A percentile compares a stretch with the other conserved stretches of the same genome.
phyloP scores from a whole-genome alignment of 2,329 filamentous ascomycete species.

The Colletotrichum sp. region DNA sequence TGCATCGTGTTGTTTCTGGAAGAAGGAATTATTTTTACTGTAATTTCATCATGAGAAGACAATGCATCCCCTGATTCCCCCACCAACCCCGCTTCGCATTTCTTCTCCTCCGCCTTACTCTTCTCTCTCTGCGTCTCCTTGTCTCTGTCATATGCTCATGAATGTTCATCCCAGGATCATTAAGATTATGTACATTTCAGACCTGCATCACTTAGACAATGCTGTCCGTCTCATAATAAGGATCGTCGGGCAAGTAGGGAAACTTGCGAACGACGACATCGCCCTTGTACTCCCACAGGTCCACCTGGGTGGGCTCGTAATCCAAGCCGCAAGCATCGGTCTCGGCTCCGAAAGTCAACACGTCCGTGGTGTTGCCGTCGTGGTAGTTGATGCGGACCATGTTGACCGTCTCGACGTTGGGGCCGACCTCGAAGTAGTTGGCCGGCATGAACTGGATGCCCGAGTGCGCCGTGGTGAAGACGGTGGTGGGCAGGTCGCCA shows the following conservation, averaged over 20 bases:
- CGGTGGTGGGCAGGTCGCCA: constrained; percentile 53
- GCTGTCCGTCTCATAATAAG: constrained; percentile 6
- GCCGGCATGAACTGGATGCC: constrained; percentile 43
- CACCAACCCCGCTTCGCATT: neutral
- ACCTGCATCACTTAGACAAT: neutral
- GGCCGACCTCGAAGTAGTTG: constrained; percentile 43
- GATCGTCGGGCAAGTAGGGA: constrained; percentile 5
- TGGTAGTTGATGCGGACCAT: constrained; percentile 41
- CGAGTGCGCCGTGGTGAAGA: constrained; percentile 47
- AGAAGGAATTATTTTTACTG: neutral
- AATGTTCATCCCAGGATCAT: neutral
- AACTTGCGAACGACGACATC: constrained; percentile 17
- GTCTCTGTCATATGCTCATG: constrained; percentile 22
- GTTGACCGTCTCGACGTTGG: constrained; percentile 31
- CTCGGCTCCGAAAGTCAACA: constrained; percentile 37
- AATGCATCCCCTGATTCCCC: neutral
- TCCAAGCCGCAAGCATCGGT: constrained; percentile 32
- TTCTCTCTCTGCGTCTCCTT: neutral
- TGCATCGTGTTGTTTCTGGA: neutral
- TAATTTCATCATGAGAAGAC: neutral
- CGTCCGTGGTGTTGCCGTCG: constrained; percentile 32
- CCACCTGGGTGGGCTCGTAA: constrained; percentile 29
- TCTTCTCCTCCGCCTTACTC: neutral
- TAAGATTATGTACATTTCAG: neutral
- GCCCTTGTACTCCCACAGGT: constrained; percentile 32